These are phyloP conservation scores for Arabidopsis hybrid DNA, from an alignment of 441 rosid genomes.

Conservation along the genomic window DNA sequence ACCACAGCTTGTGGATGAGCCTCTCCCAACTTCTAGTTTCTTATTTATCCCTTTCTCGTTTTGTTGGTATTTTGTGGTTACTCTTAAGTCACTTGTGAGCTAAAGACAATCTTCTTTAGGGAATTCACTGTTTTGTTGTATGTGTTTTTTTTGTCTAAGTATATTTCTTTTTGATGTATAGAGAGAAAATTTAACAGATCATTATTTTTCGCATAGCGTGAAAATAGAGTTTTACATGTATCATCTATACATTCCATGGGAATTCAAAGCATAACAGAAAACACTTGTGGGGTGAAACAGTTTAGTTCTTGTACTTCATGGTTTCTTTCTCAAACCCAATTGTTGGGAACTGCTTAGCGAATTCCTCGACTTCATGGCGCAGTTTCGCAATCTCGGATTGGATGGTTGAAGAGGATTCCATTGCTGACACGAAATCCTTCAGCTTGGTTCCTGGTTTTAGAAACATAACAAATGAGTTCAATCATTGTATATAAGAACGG, in stretches of 20 bases:
- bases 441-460: slow-evolving; percentile 76
- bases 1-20: slow-evolving; percentile 45
- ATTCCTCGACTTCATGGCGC: slow-evolving; percentile 80
- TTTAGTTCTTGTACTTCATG: slow-evolving; percentile 95
- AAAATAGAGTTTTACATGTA: slow-evolving; percentile 33
- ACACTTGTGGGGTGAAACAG: slow-evolving; percentile 13
- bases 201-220: slow-evolving; percentile 7
- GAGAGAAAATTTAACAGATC: slow-evolving; percentile 3
- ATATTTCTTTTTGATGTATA: background rate
- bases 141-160: background rate
- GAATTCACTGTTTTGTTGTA: slow-evolving; percentile 3
- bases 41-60: background rate
- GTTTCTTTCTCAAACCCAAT: slow-evolving; percentile 91
- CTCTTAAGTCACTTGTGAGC: background rate
- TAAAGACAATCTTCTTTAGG: slow-evolving; percentile 1
- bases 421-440: slow-evolving; percentile 79
- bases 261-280: slow-evolving; percentile 28
- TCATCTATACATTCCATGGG: slow-evolving; percentile 46
- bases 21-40: background rate
- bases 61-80: slow-evolving; percentile 28
- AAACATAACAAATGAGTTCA: slow-evolving; percentile 23
- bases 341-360: slow-evolving; percentile 97
- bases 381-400: slow-evolving; percentile 78
- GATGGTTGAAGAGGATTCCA: slow-evolving; percentile 58
- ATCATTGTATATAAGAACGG: background rate